A percentile compares a stretch with the other conserved stretches of the same genome.
Conservation (phyloP, 768 basidiomycete species). For the Hemileccinum rubropunctum region DNA sequence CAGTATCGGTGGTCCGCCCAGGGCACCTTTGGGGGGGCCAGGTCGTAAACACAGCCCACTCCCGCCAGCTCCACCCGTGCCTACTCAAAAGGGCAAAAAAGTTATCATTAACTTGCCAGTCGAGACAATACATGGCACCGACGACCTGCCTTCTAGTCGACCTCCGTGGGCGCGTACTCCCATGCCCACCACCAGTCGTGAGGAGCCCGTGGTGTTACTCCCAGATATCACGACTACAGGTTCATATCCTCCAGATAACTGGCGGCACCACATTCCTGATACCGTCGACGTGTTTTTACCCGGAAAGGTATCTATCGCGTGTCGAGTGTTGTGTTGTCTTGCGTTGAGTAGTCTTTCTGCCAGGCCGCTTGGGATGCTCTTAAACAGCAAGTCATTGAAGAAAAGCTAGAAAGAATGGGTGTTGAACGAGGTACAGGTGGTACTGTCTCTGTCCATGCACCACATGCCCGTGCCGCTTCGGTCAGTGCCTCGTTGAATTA, state of each 20-base stretch:
- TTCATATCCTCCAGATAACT: conserved; percentile 62
- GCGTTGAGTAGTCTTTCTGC: conserved; percentile 4
- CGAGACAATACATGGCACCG: conserved; percentile 47
- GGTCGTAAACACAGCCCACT: conserved; percentile 73
- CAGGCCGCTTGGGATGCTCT: conserved; percentile 75
- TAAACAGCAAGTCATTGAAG: conserved; percentile 71
- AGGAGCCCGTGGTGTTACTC: conserved; percentile 20
- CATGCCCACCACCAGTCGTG: conserved; percentile 38
- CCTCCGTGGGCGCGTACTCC: conserved; percentile 64
- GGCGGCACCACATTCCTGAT: conserved; percentile 55
- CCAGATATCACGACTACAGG: conserved; percentile 47
- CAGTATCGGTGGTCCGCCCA: conserved; percentile 85
- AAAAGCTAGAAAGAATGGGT: conserved; percentile 77
- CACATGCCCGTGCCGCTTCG: conserved; percentile 81
- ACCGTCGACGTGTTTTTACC: conserved; percentile 81
- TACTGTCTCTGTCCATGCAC: conserved; percentile 60
- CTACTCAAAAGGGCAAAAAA: conserved; percentile 59
- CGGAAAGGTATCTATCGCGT: conserved; percentile 54
- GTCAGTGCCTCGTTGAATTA: conserved; percentile 45
- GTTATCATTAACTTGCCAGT: conserved; percentile 68
- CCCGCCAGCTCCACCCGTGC: conserved; percentile 33
- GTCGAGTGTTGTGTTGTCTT: conserved; percentile 3
- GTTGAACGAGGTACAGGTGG: conserved; percentile 61
- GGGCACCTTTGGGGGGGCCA: conserved; percentile 79
- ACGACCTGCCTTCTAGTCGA: conserved; percentile 40